These are phyloP conservation scores for Paxillus involutus DNA, from an alignment of 768 basidiomycete species.

Conservation along the genomic window DNA sequence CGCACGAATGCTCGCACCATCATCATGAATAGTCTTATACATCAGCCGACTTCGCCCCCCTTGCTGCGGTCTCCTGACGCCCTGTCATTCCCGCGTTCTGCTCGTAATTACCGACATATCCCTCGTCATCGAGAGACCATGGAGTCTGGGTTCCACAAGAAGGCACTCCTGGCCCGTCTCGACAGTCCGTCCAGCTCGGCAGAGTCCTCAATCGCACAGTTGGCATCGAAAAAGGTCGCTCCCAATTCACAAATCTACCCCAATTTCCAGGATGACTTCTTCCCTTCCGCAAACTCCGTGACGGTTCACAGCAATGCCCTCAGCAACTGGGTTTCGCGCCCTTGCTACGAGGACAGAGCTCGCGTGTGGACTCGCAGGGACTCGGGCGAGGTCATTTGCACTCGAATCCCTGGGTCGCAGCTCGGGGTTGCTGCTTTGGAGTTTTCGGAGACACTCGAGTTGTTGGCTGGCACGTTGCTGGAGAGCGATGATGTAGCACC, in stretches of 20 bases:
- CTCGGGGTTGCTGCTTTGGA: conserved; percentile 72
- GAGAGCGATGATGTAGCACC: conserved; percentile 9
- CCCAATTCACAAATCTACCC: conserved; percentile 30
- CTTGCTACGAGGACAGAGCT: conserved; percentile 75
- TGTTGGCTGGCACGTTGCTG: conserved; percentile 51
- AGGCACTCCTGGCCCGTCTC: conserved; percentile 47
- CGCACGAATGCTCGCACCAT: conserved; percentile 41
- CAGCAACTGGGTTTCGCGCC: conserved; percentile 67
- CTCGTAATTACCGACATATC: conserved; percentile 40
- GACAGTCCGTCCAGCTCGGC: conserved; percentile 41
- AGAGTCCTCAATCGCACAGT: conserved; percentile 43
- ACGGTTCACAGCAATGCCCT: conserved; percentile 50
- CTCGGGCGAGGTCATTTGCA: conserved; percentile 33
- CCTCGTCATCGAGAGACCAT: conserved; percentile 39
- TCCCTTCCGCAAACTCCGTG: conserved; percentile 16
- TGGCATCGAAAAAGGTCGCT: conserved; percentile 35
- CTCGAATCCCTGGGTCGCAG: conserved; percentile 46
- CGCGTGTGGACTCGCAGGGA: conserved; percentile 50
- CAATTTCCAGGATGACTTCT: conserved; percentile 31
- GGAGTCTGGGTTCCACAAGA: conserved; percentile 49
- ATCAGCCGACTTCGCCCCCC: conserved; percentile 44
- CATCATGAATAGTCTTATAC: conserved; percentile 47
- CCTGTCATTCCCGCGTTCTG: conserved; percentile 57
- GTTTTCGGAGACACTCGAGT: conserved; percentile 65
- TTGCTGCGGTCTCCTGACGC: conserved; percentile 40